A percentile compares a stretch with the other conserved stretches of the same genome.
Conservation (phyloP, 371 early-diverging fungal genomes). For the Aphelidium insulamus region DNA sequence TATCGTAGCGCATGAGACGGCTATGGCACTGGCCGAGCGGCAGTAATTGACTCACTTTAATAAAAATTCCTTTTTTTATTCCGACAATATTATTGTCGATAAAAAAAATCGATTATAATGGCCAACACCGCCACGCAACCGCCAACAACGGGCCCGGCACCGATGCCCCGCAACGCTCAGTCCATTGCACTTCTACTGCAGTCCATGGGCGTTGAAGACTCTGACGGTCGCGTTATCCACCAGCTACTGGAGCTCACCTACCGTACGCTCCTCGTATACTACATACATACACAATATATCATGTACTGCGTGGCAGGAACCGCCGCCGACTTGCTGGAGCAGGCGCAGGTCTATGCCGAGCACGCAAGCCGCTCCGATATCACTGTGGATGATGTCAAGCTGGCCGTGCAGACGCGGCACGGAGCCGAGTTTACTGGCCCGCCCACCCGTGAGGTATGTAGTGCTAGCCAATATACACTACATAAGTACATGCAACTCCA, state of each 20-base stretch:
- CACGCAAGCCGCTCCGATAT: constrained; percentile 67
- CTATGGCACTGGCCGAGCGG: too few relatives aligned
- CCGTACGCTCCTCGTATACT: constrained; percentile 29
- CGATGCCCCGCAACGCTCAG: constrained; percentile 67
- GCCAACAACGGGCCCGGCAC: too few relatives aligned
- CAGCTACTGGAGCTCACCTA: constrained; percentile 91
- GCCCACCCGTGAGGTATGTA: constrained; percentile 60
- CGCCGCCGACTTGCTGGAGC: constrained; percentile 78
- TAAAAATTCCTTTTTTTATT: too few relatives aligned
- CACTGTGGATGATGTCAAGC: constrained; percentile 71
- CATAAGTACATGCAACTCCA: not conserved
- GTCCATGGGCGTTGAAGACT: constrained; percentile 80
- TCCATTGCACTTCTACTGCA: constrained; percentile 77
- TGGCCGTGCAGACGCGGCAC: constrained; percentile 77
- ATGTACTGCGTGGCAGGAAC: too few relatives aligned
- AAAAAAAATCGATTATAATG: too few relatives aligned
- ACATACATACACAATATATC: too few relatives aligned
- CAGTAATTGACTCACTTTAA: too few relatives aligned
- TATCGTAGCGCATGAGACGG: too few relatives aligned
- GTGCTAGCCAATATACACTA: not conserved
- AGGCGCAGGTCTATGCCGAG: constrained; percentile 81
- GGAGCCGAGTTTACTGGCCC: constrained; percentile 74
- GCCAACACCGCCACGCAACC: too few relatives aligned
- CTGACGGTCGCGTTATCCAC: constrained; percentile 87
- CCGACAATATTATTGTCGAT: too few relatives aligned